These are phyloP conservation scores for Trichomonas tenax DNA, from an alignment of 208 protist genomes.

Conservation along the genomic window DNA sequence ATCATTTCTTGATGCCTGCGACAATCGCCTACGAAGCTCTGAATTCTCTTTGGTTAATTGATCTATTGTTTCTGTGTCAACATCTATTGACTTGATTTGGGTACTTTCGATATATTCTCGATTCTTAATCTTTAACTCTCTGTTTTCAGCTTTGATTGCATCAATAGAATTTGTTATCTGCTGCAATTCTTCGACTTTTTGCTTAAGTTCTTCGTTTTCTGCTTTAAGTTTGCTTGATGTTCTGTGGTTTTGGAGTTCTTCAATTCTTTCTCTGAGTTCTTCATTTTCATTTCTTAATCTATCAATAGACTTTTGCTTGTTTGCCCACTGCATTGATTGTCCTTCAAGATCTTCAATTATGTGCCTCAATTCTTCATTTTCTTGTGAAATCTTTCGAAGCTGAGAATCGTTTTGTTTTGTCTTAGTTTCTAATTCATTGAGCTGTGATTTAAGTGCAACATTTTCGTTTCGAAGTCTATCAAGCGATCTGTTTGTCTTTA, in stretches of 20 bases:
- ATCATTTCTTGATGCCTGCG: background rate
- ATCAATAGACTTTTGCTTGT: background rate
- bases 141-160: background rate
- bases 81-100: background rate
- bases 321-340: background rate
- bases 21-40: background rate
- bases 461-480: background rate
- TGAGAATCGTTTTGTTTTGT: background rate
- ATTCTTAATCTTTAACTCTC: background rate
- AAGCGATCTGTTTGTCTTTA: background rate
- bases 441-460: background rate
- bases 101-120: background rate
- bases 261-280: background rate
- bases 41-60: background rate
- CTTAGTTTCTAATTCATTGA: background rate
- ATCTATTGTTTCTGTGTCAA: background rate
- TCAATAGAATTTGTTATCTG: background rate
- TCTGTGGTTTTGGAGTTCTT: background rate
- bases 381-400: background rate
- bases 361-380: background rate
- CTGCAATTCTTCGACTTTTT: background rate
- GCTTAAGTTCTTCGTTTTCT: background rate
- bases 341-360: background rate
- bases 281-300: background rate
- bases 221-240: background rate